Percentiles rank a stretch among this genome's conserved stretches.
Evolutionary conservation across 2,329 filamentous ascomycete genomes (phyloP).

Genomic region (Aspergillus sp.): DNA sequence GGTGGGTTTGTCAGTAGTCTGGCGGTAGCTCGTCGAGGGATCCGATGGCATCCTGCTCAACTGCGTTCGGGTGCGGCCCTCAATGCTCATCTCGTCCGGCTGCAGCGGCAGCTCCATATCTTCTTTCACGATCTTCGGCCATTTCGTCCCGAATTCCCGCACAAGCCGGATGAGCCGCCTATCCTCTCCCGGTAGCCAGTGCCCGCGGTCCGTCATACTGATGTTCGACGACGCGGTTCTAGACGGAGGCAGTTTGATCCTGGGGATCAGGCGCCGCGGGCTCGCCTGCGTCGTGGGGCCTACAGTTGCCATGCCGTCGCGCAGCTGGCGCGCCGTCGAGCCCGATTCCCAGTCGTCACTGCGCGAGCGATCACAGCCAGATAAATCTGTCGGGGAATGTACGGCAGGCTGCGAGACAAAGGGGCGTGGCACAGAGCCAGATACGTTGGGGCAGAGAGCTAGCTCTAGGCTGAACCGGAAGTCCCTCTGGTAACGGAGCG

Average conservation of each 20-base stretch:
- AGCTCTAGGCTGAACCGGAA: not conserved
- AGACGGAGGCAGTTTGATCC: too few species aligned
- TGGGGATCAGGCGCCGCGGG: too few species aligned
- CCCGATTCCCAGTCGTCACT: too few species aligned
- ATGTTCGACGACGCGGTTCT: too few species aligned
- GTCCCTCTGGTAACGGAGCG: not conserved
- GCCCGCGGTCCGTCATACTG: not conserved
- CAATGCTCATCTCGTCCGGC: not conserved
- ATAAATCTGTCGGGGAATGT: too few species aligned
- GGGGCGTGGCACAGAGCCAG: not conserved
- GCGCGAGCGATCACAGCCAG: too few species aligned
- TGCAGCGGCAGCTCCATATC: not conserved
- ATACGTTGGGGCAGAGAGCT: not conserved
- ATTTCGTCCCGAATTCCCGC: not conserved
- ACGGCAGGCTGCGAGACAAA: too few species aligned
- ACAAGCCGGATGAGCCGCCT: not conserved
- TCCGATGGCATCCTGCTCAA: not conserved
- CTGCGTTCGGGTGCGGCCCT: not conserved
- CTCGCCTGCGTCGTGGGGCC: not conserved
- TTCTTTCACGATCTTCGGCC: not conserved
- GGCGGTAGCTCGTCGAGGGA: not conserved
- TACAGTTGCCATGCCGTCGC: not conserved
- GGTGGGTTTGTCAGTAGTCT: not conserved
- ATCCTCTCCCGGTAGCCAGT: not conserved
- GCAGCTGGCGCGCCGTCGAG: too few species aligned